These are phyloP conservation scores for Podaxis carcinomalis DNA, from an alignment of 768 basidiomycete species.

Conservation along the genomic window DNA sequence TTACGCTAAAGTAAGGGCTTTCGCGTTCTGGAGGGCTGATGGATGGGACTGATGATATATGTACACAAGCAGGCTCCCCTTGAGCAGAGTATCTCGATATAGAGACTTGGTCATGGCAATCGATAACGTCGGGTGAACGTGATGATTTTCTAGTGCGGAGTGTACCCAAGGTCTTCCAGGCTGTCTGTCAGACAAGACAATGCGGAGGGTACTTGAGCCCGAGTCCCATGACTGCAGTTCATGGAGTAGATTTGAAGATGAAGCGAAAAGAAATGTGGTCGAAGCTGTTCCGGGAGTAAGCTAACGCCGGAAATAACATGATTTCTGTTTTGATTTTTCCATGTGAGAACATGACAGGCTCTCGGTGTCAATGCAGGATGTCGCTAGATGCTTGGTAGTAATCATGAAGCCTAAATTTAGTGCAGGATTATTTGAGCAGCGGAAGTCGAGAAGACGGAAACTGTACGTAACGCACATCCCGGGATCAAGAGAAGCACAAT, in stretches of 20 bases:
- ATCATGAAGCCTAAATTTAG: too few species aligned
- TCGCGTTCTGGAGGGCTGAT: neutral
- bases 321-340: too few species aligned
- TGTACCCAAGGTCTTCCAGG: neutral
- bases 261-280: neutral
- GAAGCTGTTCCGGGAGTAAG: too few species aligned
- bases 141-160: neutral
- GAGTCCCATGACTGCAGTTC: neutral
- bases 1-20: neutral
- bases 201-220: neutral
- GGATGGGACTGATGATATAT: neutral
- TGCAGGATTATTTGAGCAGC: too few species aligned
- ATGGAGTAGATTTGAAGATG: neutral
- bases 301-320: too few species aligned
- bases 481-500: too few species aligned
- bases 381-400: too few species aligned
- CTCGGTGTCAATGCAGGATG: too few species aligned
- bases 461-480: too few species aligned
- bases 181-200: neutral
- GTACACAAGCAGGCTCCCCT: neutral
- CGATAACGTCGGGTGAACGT: neutral
- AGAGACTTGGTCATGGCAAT: neutral
- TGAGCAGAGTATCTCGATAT: too few species aligned
- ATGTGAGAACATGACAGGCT: too few species aligned
- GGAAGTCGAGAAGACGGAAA: too few species aligned